Conservation (phyloP, 2,329 filamentous ascomycete species). For the Cercospora citrullina region DNA sequence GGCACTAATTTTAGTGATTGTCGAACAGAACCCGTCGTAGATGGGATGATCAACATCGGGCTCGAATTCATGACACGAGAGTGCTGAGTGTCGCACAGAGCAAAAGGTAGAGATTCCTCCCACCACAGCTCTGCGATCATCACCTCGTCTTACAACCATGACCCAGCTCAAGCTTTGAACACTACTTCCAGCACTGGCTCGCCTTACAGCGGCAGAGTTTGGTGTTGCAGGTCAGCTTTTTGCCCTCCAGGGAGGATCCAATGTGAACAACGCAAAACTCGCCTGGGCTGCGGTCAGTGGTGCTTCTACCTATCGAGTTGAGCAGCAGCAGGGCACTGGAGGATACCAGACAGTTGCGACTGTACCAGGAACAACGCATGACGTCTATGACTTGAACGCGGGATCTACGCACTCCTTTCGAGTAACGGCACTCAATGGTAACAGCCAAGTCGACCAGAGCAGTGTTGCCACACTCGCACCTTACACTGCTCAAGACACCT, state of each 20-base stretch:
- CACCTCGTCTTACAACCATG: not conserved
- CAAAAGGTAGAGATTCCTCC: not conserved
- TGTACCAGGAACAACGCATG: constrained; percentile 19
- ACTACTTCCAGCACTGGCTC: constrained; percentile 10
- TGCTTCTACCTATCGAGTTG: constrained; percentile 20
- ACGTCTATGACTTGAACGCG: constrained; percentile 18
- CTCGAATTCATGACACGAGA: not conserved
- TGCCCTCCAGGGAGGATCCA: constrained; percentile 17
- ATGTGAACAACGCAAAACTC: constrained; percentile 26
- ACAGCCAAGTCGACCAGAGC: constrained; percentile 17
- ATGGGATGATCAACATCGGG: not conserved
- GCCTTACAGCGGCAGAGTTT: constrained; percentile 19
- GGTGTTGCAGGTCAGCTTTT: constrained; percentile 26
- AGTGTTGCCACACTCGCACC: constrained; percentile 15
- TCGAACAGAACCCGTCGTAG: not conserved
- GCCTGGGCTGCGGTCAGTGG: constrained; percentile 19
- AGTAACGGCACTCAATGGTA: constrained; percentile 20
- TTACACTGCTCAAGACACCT: constrained; percentile 11
- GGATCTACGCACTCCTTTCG: constrained; percentile 16
- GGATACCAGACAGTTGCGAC: constrained; percentile 16
- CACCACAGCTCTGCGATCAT: not conserved
- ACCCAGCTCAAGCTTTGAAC: not conserved
- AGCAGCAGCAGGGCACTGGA: constrained; percentile 15
- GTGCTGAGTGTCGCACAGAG: not conserved
- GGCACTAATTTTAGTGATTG: not conserved